phyloP scores from a whole-genome alignment of 2,329 filamentous ascomycete genomes.

The Dryadomyces quercus-mongolicae region DNA sequence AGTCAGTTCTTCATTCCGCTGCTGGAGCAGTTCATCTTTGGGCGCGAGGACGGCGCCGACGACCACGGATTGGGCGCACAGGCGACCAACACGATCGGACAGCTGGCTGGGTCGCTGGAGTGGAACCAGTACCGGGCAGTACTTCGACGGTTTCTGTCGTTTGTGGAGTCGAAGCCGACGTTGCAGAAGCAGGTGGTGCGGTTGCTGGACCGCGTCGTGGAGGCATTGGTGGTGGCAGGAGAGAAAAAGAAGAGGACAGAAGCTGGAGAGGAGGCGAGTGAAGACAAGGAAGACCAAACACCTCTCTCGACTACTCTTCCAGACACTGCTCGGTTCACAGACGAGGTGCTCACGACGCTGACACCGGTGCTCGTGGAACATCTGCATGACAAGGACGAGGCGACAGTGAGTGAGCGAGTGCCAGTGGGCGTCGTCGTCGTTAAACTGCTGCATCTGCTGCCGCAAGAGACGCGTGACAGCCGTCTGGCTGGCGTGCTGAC shows the following conservation, averaged over 20 bases:
- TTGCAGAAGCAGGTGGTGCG: conserved; percentile 77
- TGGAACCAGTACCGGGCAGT: conserved; percentile 86
- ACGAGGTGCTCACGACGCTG: conserved; percentile 63
- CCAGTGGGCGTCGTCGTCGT: conserved; percentile 82
- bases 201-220: conserved; percentile 68
- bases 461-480: conserved; percentile 57
- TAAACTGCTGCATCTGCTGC: conserved; percentile 73
- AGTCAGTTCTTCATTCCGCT: conserved; percentile 82
- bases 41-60: conserved; percentile 58
- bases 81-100: conserved; percentile 68
- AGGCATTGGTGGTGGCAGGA: conserved; percentile 58
- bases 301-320: conserved; percentile 55
- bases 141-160: conserved; percentile 71
- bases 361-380: conserved; percentile 72
- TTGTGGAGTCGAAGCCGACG: conserved; percentile 68
- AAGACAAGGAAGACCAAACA: conserved; percentile 14
- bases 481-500: conserved; percentile 74
- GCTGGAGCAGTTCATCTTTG: conserved; percentile 88
- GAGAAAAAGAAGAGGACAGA: conserved; percentile 19
- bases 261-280: conserved; percentile 12
- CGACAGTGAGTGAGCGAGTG: conserved; percentile 83
- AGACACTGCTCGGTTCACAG: conserved; percentile 50
- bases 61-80: conserved; percentile 81
- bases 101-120: conserved; percentile 63
- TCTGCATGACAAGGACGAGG: conserved; percentile 88